Evolutionary conservation across 2,329 filamentous ascomycete species (phyloP), one percentile per base, ranked within the genome.

Genomic region (Sclerotiophoma versabilis): DNA sequence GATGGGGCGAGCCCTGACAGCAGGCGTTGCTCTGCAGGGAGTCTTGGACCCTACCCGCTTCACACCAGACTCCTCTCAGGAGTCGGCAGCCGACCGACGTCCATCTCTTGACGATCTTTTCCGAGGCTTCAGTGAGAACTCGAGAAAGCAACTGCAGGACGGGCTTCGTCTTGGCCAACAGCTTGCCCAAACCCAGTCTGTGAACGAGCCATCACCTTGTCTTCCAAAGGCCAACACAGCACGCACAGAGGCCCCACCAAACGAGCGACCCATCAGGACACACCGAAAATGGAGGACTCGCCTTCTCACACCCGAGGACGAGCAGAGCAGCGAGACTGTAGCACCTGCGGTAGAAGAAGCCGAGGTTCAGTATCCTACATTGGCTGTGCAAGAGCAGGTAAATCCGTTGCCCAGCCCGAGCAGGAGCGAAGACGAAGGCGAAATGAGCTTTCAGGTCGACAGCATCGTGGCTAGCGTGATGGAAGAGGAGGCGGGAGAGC

Each of bases 151-250:
- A 36, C 59, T 77, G 11, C 75, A 72, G 34, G 70, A 74, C 43
- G 72, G 73, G 26, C 62, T 77, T 26, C 68, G 71, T 30, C 66
- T 76, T 26, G 75, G 76, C 22, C 70, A 76, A 49, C 72, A 74
- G 39, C 62, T 78, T 41, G 73, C 73, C 19, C 62, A 69, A 26
- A 55, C 42, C 11, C 58, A 68, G 22, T 53, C 38, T 29, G 57
- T 54, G 12, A 55, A 55, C 37, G 49, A 60, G 10, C 55, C 61
- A 15, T 58, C 61, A 8, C 62, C 59, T 20, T 53, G 56, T 20
- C 36, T 51, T 2, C 64, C 65, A 3, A 66, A 59, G 23, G 59
- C 63, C 6, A 62, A 42, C 46, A 67, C 63, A 57, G 15, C 49
- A 11, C 48, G 47, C n/a, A 27, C 42, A 37, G 32, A 58, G 2